These are phyloP conservation scores for Parmelia sp. DNA, from an alignment of 495 filamentous ascomycete species.

Conservation along the genomic window DNA sequence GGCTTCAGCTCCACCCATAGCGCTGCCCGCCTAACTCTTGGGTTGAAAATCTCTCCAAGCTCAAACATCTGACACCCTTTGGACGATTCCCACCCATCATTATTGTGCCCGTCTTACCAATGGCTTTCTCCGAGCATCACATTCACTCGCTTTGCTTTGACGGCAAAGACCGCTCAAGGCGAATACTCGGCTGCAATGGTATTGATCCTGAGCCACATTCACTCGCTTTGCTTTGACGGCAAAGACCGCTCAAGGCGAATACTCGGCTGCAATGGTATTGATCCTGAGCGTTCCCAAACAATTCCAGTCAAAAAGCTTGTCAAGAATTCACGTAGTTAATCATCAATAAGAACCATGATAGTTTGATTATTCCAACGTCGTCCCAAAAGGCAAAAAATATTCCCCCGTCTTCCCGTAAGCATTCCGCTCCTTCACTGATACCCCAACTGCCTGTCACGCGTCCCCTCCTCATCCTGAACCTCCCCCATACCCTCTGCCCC, in stretches of 20 bases:
- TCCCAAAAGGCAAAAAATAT: not conserved
- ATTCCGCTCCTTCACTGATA: not conserved
- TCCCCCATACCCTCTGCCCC: conserved; percentile 3
- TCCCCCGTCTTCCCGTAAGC: not conserved
- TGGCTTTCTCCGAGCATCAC: no score
- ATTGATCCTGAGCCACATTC: no score
- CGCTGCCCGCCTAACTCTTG: not conserved
- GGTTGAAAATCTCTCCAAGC: no score
- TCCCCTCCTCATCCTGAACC: not conserved
- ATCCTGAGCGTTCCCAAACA: no score
- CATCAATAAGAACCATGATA: not conserved
- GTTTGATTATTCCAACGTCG: not conserved
- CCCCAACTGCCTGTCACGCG: not conserved
- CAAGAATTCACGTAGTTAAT: not conserved
- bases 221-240: no score
- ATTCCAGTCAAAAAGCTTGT: not conserved
- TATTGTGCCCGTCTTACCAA: no score
- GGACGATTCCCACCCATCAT: no score
- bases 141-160: no score
- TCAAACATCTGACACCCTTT: not conserved
- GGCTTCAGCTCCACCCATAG: not conserved
- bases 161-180: no score
- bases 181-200: no score
- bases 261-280: no score
- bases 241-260: no score